A percentile compares a stretch with the other conserved stretches of the same genome.
Conservation (phyloP, 1,284 basidiomycete genomes). For the Athelia psychrophila region DNA sequence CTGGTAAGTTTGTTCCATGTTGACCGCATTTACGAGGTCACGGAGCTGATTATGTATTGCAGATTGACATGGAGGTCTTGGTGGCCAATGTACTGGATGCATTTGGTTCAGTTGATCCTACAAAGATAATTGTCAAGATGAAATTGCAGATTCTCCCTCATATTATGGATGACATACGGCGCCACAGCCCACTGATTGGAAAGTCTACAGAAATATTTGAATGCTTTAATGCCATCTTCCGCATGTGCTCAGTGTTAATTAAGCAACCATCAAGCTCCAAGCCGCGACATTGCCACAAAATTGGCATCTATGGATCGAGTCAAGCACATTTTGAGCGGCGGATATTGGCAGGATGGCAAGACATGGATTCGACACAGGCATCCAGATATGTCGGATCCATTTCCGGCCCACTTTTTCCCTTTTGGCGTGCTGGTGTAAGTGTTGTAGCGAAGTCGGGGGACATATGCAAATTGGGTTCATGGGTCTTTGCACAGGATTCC, state of each 20-base stretch:
- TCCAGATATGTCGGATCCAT: no score
- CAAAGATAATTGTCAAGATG: slow-evolving; percentile 29
- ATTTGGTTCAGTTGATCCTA: slow-evolving; percentile 24
- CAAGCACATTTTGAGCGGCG: slow-evolving; percentile 27
- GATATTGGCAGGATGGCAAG: slow-evolving; percentile 18
- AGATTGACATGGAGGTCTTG: slow-evolving; percentile 26
- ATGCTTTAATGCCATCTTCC: slow-evolving; percentile 33
- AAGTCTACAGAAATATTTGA: slow-evolving; percentile 33
- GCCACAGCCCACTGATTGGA: slow-evolving; percentile 32
- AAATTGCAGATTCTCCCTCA: slow-evolving; percentile 35
- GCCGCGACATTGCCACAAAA: slow-evolving; percentile 32
- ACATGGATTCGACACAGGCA: slow-evolving; percentile 15
- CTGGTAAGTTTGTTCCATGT: slow-evolving; percentile 21
- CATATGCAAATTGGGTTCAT: background rate
- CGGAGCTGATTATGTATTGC: background rate
- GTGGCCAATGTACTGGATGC: slow-evolving; percentile 31
- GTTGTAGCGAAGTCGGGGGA: background rate
- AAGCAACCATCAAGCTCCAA: slow-evolving; percentile 35
- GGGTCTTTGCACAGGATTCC: background rate
- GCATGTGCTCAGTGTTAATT: slow-evolving; percentile 28
- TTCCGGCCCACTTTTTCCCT: no score
- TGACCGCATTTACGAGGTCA: background rate
- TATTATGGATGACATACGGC: slow-evolving; percentile 26
- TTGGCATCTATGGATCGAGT: slow-evolving; percentile 24
- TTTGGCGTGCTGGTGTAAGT: background rate